Base-by-base conservation (phyloP, 192 early-diverging fungal species). In the Coemansia umbellata region DNA sequence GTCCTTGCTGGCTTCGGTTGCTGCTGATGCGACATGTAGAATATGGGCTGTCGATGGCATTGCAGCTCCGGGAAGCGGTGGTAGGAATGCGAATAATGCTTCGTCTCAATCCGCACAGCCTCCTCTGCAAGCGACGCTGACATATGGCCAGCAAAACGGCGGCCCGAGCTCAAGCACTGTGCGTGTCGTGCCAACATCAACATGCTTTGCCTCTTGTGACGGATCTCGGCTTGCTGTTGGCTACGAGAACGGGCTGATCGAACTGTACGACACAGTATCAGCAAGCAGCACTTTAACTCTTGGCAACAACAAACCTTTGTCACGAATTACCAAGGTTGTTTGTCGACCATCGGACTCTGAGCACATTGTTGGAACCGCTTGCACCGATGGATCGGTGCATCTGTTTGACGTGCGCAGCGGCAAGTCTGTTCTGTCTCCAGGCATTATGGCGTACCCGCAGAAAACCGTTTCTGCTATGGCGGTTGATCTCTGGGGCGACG, bases 1-100 rank as follows among this genome's bases (percentile, higher is more conserved):
- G 3, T 52, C 26, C 27, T 15, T 70, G 47, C 53, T 78, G 56
- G 74, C 61, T 3, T 78, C 74, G 8, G 69, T 64, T 15, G 51
- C 58, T 3, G 74, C 74, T 1, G 74, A 78, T 19, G 64, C 42
- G 0, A 54, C 56, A 5, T 78, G 74, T 31, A 24, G 45, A 1
- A n/a, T 72, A 41, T 78, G 74, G 74, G 52, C 44, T 31, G 40
- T 43, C 10, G 50, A 24, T 32, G 15, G 15, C 37, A 48, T 39
- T 4, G 53, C 43, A 21, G 30, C 14, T 3, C 13, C 3, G 11
- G 28, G 43, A 22, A 26, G 43, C 40, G 11, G 2, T 10, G 4
- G 40, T 26, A 26, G 24, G 0, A 39, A 18, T 13, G 13, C 6
- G 1, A 18, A n/a, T 7, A 11, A 14, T 14, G 26, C 24, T n/a